Percentiles rank a stretch among this genome's conserved stretches.
These are phyloP conservation scores for Lactarius pseudohatsudake DNA, from an alignment of 768 basidiomycete species.

Conservation along the genomic window DNA sequence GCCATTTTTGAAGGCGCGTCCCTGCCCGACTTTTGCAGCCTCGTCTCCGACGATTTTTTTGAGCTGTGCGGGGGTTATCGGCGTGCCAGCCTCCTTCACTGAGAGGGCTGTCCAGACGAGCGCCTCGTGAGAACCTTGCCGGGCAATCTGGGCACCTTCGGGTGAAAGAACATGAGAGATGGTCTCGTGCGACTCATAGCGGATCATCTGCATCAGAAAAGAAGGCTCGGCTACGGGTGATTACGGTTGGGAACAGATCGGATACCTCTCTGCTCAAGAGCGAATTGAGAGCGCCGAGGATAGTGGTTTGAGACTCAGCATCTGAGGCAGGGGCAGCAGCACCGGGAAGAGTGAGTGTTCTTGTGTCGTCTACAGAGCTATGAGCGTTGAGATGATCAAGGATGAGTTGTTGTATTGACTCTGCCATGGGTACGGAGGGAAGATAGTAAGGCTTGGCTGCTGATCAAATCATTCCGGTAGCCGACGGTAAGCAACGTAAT, in stretches of 20 bases:
- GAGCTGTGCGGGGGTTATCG: conserved; percentile 65
- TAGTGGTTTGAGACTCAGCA: conserved; percentile 76
- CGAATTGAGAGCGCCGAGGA: conserved; percentile 92
- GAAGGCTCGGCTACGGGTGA: conserved; percentile 20
- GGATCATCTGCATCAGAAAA: conserved; percentile 64
- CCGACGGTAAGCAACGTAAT: not conserved
- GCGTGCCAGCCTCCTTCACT: conserved; percentile 61
- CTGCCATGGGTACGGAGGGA: conserved; percentile 54
- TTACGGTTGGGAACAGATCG: conserved; percentile 2
- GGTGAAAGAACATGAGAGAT: conserved; percentile 70
- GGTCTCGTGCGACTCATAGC: conserved; percentile 75
- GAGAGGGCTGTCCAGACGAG: conserved; percentile 89
- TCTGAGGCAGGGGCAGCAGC: conserved; percentile 54
- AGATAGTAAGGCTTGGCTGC: not conserved
- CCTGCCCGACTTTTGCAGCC: conserved; percentile 89
- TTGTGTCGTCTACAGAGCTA: conserved; percentile 62
- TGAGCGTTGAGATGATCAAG: conserved; percentile 66
- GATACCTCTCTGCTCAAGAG: conserved; percentile 40
- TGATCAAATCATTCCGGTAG: not conserved
- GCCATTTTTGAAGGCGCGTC: conserved; percentile 92
- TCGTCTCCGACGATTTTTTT: conserved; percentile 82
- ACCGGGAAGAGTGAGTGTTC: conserved; percentile 65
- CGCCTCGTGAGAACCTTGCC: conserved; percentile 90
- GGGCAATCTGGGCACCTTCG: conserved; percentile 79
- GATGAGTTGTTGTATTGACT: conserved; percentile 75